These are phyloP conservation scores for Sporobolomyces roseus DNA, from an alignment of 768 basidiomycete species.

Conservation along the genomic window DNA sequence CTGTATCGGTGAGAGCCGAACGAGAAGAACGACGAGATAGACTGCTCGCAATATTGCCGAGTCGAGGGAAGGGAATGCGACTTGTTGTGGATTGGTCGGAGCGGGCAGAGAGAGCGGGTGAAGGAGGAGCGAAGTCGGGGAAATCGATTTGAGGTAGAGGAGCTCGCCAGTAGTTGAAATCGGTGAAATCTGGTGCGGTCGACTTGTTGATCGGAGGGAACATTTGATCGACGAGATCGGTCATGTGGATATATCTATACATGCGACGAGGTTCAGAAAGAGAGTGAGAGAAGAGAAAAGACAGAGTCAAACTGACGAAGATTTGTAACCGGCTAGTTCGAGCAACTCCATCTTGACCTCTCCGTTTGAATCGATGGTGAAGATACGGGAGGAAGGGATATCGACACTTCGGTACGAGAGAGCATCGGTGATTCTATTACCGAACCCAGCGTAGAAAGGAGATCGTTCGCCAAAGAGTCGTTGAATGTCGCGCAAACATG, in stretches of 20 bases:
- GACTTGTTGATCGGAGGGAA: constrained; percentile 91
- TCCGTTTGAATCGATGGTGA: constrained; percentile 86
- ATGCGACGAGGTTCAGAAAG: neutral
- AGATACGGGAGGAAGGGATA: constrained; percentile 87
- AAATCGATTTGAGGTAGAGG: constrained; percentile 66
- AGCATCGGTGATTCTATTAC: constrained; percentile 96
- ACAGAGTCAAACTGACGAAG: constrained; percentile 74
- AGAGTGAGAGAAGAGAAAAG: no score
- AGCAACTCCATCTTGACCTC: constrained; percentile 96
- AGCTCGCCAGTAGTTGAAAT: constrained; percentile 93
- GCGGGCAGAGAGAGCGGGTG: constrained; percentile 87
- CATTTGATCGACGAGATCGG: constrained; percentile 98
- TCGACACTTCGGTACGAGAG: constrained; percentile 95
- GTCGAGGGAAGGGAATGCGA: constrained; percentile 46
- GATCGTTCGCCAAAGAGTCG: constrained; percentile 65
- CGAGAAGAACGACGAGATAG: constrained; percentile 30
- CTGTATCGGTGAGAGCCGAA: constrained; percentile 30
- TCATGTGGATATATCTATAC: constrained; percentile 91
- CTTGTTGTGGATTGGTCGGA: constrained; percentile 63
- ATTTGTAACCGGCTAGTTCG: constrained; percentile 95
- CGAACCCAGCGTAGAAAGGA: constrained; percentile 95
- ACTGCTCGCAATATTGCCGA: constrained; percentile 48
- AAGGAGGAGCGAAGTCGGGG: constrained; percentile 60
- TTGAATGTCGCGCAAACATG: constrained; percentile 90
- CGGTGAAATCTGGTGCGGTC: constrained; percentile 77